Evolutionary conservation across 805 yeast genomes (phyloP), one percentile per base, ranked within the genome.

Genomic region (Candida anglica): DNA sequence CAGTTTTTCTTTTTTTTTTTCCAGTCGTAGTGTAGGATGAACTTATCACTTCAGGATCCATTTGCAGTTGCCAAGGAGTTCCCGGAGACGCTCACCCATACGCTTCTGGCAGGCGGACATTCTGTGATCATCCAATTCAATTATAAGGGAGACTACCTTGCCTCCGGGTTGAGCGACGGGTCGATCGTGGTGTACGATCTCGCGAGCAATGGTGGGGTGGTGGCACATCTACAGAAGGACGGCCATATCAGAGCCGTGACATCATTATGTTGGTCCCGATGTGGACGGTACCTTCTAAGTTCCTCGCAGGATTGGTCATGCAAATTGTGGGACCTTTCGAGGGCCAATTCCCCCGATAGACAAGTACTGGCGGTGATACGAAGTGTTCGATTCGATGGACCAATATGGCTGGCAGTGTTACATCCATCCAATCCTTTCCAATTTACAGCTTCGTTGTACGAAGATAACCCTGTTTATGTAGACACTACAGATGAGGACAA

Each of bases 21-120:
- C n/a, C n/a, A n/a, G n/a, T n/a, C n/a, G n/a, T n/a, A n/a, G n/a
- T n/a, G n/a, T n/a, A n/a, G n/a, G 14, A 86, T 86, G 93, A 89
- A 89, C 56, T 65, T 88, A 21, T 70, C 93, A 7, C 69, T 91
- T 16, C 75, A 86, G 43, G 98, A 89, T 57, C 97, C 97, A 3
- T 86, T 87, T 56, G 78, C 91, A 2, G 88, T 91, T 15, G 81
- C 95, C 15, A 87, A 86, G 50, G 98, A 89, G 52, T 89, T 75
- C 48, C 98, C 98, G 0, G 96, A 89, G 40, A 73, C 81, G 1
- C 71, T 86, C n/a, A 73, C 83, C 2, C 79, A 79, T 40, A 79
- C 89, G 0, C 60, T 87, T 9, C 18, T 29, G 5, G 75, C 74
- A 9, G 77, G 77, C 35, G 81, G 87, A 2, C 77, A 73, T 41